phyloP scores from a whole-genome alignment of 768 basidiomycete species.

The Leccinum pellstonianum region DNA sequence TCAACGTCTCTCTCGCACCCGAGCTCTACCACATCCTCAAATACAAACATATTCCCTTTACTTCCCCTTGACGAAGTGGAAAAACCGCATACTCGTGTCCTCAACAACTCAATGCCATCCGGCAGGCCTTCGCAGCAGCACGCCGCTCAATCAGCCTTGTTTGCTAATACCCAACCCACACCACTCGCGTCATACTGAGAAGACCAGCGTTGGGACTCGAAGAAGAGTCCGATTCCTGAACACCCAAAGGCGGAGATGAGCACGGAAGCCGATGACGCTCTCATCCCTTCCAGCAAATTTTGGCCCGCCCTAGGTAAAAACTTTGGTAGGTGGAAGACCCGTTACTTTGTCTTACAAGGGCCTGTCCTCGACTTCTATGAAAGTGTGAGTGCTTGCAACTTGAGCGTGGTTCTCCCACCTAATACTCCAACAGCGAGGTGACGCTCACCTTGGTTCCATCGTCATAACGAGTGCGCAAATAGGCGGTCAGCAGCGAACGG shows the following conservation, averaged over 20 bases:
- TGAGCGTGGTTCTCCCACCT: conserved; percentile 12
- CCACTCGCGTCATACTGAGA: conserved; percentile 24
- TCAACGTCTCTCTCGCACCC: conserved; percentile 20
- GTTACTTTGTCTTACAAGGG: conserved; percentile 92
- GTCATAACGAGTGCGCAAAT: conserved; percentile 91
- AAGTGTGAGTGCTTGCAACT: conserved; percentile 58
- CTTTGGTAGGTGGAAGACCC: conserved; percentile 96
- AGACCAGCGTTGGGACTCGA: conserved; percentile 12
- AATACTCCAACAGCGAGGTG: conserved; percentile 64
- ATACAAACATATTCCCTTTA: neutral
- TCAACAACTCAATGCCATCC: conserved; percentile 3
- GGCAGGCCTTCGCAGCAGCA: conserved; percentile 10
- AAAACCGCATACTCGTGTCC: neutral
- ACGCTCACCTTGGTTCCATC: conserved; percentile 89
- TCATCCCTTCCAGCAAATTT: conserved; percentile 12
- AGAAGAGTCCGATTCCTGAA: conserved; percentile 27
- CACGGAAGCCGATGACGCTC: neutral
- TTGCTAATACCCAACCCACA: conserved; percentile 14
- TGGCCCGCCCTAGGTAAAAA: conserved; percentile 71
- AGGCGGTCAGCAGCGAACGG: conserved; percentile 82
- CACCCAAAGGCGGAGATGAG: conserved; percentile 23
- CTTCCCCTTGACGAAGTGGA: too few relatives aligned
- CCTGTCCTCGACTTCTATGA: conserved; percentile 94
- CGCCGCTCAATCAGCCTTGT: conserved; percentile 12
- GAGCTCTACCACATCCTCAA: conserved; percentile 9